phyloP scores from a whole-genome alignment of 2,329 filamentous ascomycete species.

The Trichothecium sympodiale region DNA sequence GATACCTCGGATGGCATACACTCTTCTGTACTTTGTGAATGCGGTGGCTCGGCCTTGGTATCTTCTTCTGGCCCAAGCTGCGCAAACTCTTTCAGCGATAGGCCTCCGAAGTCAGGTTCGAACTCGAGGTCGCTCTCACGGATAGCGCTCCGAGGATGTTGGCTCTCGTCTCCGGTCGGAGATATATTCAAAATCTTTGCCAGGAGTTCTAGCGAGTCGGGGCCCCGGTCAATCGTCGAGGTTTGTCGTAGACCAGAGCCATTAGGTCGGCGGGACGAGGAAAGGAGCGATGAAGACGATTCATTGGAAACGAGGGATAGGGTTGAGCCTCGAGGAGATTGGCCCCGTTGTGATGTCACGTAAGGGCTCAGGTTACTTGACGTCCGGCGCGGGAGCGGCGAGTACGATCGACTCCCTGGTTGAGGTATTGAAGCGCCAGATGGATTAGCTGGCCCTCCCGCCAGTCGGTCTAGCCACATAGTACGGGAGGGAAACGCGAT shows the following conservation, averaged over 20 bases:
- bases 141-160: constrained; percentile 13
- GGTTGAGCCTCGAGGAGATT: constrained; percentile 64
- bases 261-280: constrained; percentile 53
- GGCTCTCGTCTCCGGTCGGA: constrained; percentile 7
- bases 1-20: constrained; percentile 37
- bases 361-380: constrained; percentile 59
- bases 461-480: constrained; percentile 90
- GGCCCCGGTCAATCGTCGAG: constrained; percentile 36
- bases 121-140: constrained; percentile 45
- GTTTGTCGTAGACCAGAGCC: constrained; percentile 57
- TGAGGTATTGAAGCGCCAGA: constrained; percentile 48
- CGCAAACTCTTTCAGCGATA: constrained; percentile 66
- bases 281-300: constrained; percentile 64
- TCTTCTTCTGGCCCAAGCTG: constrained; percentile 15
- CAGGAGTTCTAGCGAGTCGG: constrained; percentile 63
- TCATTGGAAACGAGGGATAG: constrained; percentile 68
- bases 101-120: constrained; percentile 66
- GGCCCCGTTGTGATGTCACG: constrained; percentile 53
- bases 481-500: constrained; percentile 8
- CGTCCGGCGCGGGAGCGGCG: constrained; percentile 57
- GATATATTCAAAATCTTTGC: constrained; percentile 29
- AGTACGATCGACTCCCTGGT: constrained; percentile 56
- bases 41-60: constrained; percentile 9
- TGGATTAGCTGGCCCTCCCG: constrained; percentile 50
- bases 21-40: constrained; percentile 53